phyloP scores from a whole-genome alignment of 805 yeast species.

The Starmerella etchellsii region DNA sequence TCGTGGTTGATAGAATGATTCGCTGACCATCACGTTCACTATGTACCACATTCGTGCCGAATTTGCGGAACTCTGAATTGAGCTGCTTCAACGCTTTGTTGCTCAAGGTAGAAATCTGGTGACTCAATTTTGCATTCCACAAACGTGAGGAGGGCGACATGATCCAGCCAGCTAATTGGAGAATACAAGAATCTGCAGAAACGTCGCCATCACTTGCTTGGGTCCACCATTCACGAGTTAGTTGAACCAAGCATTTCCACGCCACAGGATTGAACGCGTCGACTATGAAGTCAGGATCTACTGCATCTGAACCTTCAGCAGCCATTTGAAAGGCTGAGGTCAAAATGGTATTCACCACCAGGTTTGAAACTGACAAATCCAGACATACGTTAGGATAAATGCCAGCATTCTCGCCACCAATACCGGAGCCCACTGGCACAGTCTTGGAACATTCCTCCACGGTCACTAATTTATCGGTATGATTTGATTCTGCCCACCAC shows the following conservation, averaged over 20 bases:
- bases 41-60: conserved; percentile 69
- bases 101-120: conserved; percentile 78
- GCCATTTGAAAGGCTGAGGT: conserved; percentile 51
- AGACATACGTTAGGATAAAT: conserved; percentile 64
- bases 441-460: not conserved
- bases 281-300: conserved; percentile 31
- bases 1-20: conserved; percentile 58
- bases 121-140: conserved; percentile 66
- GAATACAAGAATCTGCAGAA: conserved; percentile 74
- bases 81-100: conserved; percentile 71
- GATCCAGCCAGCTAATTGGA: conserved; percentile 75
- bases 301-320: conserved; percentile 24
- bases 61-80: conserved; percentile 58
- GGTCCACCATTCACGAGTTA: conserved; percentile 82
- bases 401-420: conserved; percentile 37
- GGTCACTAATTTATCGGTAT: not conserved
- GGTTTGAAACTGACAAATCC: conserved; percentile 65
- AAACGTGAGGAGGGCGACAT: conserved; percentile 58
- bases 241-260: conserved; percentile 48
- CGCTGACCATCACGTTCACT: conserved; percentile 56
- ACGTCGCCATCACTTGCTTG: conserved; percentile 45
- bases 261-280: conserved; percentile 75
- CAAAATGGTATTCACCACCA: conserved; percentile 74
- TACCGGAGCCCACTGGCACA: conserved; percentile 32
- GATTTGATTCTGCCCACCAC: conserved; percentile 71